These are phyloP conservation scores for Aspergillus taichungensis DNA, from an alignment of 495 filamentous ascomycete genomes.

Conservation along the genomic window DNA sequence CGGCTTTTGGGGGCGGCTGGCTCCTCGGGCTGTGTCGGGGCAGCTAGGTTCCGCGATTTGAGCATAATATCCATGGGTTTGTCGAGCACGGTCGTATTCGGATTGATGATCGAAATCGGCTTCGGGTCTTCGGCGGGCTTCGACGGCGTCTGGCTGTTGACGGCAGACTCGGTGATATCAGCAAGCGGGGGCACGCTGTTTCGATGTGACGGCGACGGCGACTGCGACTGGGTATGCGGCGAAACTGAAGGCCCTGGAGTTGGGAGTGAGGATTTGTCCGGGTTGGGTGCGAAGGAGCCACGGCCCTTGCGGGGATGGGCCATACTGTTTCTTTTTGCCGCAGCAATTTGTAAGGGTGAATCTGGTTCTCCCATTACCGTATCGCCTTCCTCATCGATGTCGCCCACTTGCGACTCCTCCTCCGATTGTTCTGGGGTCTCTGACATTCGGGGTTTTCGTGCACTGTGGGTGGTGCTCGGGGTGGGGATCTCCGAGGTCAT, in stretches of 20 bases:
- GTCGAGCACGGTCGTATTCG: slow-evolving; percentile 67
- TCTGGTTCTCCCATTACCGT: slow-evolving; percentile 45
- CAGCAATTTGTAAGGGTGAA: slow-evolving; percentile 54
- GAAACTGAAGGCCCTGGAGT: slow-evolving; percentile 50
- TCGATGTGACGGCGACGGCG: slow-evolving; percentile 29
- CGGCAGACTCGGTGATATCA: slow-evolving; percentile 65
- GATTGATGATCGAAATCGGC: slow-evolving; percentile 56
- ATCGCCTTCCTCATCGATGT: slow-evolving; percentile 36
- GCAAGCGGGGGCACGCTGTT: slow-evolving; percentile 55
- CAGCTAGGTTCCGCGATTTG: slow-evolving; percentile 67
- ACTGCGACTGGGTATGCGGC: slow-evolving; percentile 41
- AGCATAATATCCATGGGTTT: slow-evolving; percentile 92
- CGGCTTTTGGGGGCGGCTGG: slow-evolving; percentile 65
- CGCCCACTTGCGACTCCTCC: slow-evolving; percentile 21
- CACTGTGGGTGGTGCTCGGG: slow-evolving; percentile 29
- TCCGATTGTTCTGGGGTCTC: slow-evolving; percentile 27
- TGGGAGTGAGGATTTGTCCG: slow-evolving; percentile 42
- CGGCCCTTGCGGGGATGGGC: slow-evolving; percentile 47
- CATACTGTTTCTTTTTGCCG: slow-evolving; percentile 64
- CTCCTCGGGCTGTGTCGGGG: slow-evolving; percentile 54
- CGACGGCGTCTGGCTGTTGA: slow-evolving; percentile 50
- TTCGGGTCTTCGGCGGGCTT: slow-evolving; percentile 31
- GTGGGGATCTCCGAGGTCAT: slow-evolving; percentile 47
- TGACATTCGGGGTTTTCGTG: slow-evolving; percentile 24
- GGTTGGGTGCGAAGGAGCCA: slow-evolving; percentile 35